Evolutionary conservation across 768 basidiomycete species (phyloP).

Genomic region (Phaeotremella fagi): DNA sequence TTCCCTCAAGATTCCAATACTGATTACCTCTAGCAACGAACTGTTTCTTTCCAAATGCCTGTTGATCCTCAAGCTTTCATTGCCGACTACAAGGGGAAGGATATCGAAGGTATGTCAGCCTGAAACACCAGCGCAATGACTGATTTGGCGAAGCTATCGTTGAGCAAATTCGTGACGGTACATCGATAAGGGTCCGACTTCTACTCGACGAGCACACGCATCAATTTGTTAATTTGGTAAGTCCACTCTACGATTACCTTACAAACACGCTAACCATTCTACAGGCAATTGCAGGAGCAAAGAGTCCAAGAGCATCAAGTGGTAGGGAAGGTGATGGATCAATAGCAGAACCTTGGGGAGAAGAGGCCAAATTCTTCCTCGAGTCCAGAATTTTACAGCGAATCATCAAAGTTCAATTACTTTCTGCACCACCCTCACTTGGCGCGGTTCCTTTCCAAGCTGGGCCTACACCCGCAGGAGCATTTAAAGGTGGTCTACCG

Average conservation of each 20-base stretch:
- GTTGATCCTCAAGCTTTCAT: slow-evolving; percentile 82
- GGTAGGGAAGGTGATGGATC: slow-evolving; percentile 37
- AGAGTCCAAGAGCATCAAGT: slow-evolving; percentile 42
- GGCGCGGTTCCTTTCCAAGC: slow-evolving; percentile 70
- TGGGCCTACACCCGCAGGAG: slow-evolving; percentile 78
- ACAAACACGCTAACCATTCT: neutral
- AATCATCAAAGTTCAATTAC: slow-evolving; percentile 46
- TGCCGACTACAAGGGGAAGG: slow-evolving; percentile 83
- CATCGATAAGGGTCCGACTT: slow-evolving; percentile 79
- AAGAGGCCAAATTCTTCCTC: slow-evolving; percentile 93
- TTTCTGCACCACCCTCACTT: slow-evolving; percentile 58
- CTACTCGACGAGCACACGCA: slow-evolving; percentile 84
- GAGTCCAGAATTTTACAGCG: slow-evolving; percentile 54
- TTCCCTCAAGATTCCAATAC: neutral
- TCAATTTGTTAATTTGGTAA: slow-evolving; percentile 74
- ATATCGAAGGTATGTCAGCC: slow-evolving; percentile 65
- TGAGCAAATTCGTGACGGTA: slow-evolving; percentile 89
- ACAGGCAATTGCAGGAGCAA: slow-evolving; percentile 45
- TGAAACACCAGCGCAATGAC: neutral
- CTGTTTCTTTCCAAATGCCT: slow-evolving; percentile 82
- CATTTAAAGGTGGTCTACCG: slow-evolving; percentile 41
- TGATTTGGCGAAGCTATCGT: slow-evolving; percentile 62
- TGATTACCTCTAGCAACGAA: slow-evolving; percentile 56
- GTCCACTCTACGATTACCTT: slow-evolving; percentile 30
- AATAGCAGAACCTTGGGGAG: slow-evolving; percentile 67